Percentiles rank a stretch among this genome's conserved stretches.
Evolutionary conservation across 2,329 filamentous ascomycete genomes (phyloP).

Genomic region (Ilyonectria mors-panacis): DNA sequence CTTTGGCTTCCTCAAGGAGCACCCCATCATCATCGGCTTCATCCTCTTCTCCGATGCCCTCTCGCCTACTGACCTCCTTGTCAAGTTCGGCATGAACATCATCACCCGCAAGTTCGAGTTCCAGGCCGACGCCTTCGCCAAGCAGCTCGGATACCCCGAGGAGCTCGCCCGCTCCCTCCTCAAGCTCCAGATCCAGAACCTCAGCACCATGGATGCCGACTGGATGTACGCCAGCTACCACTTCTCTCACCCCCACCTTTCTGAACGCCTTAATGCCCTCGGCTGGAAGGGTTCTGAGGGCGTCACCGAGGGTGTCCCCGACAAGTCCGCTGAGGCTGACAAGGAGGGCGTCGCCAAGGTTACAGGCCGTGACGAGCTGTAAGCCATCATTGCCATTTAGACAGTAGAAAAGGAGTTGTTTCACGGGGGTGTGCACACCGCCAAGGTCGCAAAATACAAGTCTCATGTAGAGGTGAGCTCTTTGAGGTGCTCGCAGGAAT

Average conservation of each 20-base stretch:
- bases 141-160: constrained; percentile 84
- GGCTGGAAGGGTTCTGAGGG: constrained; percentile 81
- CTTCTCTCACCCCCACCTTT: constrained; percentile 96
- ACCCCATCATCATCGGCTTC: constrained; percentile 97
- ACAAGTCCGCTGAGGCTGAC: constrained; percentile 57
- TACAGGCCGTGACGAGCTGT: constrained; percentile 82
- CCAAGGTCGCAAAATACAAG: not conserved
- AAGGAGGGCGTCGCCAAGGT: constrained; percentile 72
- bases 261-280: constrained; percentile 91
- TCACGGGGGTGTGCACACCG: not conserved
- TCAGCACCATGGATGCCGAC: constrained; percentile 98
- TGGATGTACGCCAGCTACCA: constrained; percentile 99
- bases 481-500: constrained; percentile 9
- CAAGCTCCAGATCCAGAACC: constrained; percentile 98
- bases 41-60: constrained; percentile 98
- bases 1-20: constrained; percentile 88
- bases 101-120: constrained; percentile 96
- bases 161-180: constrained; percentile 91
- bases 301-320: constrained; percentile 55
- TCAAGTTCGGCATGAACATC: constrained; percentile 97
- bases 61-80: constrained; percentile 91
- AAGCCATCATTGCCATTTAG: constrained; percentile 44
- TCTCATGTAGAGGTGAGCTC: constrained; percentile 1
- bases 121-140: constrained; percentile 93
- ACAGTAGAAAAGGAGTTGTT: constrained; percentile 13